Percentiles rank a stretch among this genome's conserved stretches.
Conservation (phyloP, 2,329 filamentous ascomycete species). For the Alternaria triticimaculans region DNA sequence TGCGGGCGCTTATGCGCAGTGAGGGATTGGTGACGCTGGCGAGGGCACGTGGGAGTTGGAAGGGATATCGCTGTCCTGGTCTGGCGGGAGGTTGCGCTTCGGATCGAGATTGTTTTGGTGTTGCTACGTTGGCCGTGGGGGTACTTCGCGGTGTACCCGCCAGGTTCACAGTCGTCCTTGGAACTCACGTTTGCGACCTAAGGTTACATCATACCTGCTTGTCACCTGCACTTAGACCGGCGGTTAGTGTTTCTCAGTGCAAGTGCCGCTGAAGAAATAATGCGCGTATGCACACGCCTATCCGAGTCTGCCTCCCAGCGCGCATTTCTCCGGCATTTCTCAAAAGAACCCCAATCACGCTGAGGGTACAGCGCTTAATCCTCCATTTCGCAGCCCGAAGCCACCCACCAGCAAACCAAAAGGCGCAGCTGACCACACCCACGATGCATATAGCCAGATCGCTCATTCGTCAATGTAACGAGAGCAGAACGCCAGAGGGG, state of each 20-base stretch:
- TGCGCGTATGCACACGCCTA: neutral
- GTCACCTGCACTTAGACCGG: neutral
- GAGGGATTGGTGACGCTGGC: neutral
- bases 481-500: neutral
- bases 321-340: neutral
- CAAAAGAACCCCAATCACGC: neutral
- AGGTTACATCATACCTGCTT: neutral
- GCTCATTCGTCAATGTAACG: slow-evolving; percentile 14
- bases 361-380: slow-evolving; percentile 5
- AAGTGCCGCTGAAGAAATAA: neutral
- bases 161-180: neutral
- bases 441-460: slow-evolving; percentile 3
- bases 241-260: neutral
- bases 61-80: neutral
- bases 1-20: slow-evolving; percentile 15
- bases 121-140: neutral
- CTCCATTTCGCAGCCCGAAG: slow-evolving; percentile 9
- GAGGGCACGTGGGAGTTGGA: neutral
- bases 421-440: slow-evolving; percentile 21
- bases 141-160: neutral
- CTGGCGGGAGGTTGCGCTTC: neutral
- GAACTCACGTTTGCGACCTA: neutral
- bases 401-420: slow-evolving; percentile 12
- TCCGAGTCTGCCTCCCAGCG: neutral
- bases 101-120: slow-evolving; percentile 5